A percentile compares a stretch with the other conserved stretches of the same genome.
phyloP scores from a whole-genome alignment of 2,329 filamentous ascomycete genomes.

The Rhinocladiella similis region DNA sequence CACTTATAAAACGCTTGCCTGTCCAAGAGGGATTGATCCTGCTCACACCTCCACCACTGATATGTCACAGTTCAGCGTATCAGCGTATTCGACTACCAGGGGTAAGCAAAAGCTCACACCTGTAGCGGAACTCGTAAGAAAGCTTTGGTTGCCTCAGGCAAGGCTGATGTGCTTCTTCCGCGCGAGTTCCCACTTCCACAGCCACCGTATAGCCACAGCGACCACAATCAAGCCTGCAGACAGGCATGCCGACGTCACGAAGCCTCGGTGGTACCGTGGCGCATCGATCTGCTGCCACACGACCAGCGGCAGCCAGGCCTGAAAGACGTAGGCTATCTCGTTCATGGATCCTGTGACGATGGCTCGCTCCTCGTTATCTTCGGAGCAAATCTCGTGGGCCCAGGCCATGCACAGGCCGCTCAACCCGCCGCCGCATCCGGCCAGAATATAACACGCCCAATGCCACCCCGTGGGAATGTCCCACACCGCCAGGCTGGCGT shows the following conservation, averaged over 20 bases:
- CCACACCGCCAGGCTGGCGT: conserved; percentile 50
- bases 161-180: conserved; percentile 34
- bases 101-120: conserved; percentile 2
- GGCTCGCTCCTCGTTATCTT: conserved; percentile 42
- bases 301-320: conserved; percentile 63
- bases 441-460: conserved; percentile 63
- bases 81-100: background rate
- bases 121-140: background rate
- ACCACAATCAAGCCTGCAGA: conserved; percentile 34
- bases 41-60: no score
- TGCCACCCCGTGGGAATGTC: conserved; percentile 57
- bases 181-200: conserved; percentile 42
- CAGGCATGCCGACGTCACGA: conserved; percentile 52
- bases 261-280: conserved; percentile 62
- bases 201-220: conserved; percentile 45
- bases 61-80: no score
- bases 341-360: conserved; percentile 68
- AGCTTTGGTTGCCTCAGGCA: background rate
- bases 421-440: conserved; percentile 48
- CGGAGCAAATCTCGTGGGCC: conserved; percentile 55
- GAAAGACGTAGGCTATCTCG: conserved; percentile 67
- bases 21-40: no score
- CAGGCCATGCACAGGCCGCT: conserved; percentile 55
- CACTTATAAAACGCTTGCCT: no score
- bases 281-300: conserved; percentile 65